A percentile compares a stretch with the other conserved stretches of the same genome.
Evolutionary conservation across 768 basidiomycete genomes (phyloP).

Genomic region (Hericium erinaceus): DNA sequence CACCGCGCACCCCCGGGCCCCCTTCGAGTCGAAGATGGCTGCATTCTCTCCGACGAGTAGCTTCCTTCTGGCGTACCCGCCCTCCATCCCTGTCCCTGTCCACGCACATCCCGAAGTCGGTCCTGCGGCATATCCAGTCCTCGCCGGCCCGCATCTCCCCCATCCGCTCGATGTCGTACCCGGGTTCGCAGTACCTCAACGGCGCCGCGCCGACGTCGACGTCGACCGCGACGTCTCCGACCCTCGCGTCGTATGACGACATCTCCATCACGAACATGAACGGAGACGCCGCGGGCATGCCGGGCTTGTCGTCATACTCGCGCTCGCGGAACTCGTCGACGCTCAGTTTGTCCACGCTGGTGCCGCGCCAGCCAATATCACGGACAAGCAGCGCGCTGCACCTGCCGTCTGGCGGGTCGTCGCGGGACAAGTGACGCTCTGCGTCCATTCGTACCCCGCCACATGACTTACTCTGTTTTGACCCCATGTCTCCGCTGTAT

Average conservation of each 20-base stretch:
- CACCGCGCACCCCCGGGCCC: constrained; percentile 1
- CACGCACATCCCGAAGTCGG: constrained; percentile 8
- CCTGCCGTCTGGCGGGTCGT: constrained; percentile 1
- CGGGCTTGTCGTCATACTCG: constrained; percentile 29
- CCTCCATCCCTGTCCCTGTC: constrained; percentile 3
- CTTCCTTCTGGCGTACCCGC: constrained; percentile 8
- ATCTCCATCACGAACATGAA: constrained; percentile 2
- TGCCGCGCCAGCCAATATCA: constrained; percentile 35
- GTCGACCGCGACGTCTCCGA: constrained; percentile 9
- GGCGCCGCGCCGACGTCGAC: background rate
- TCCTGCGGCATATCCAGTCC: constrained; percentile 16
- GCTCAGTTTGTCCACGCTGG: constrained; percentile 47
- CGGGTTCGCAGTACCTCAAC: constrained; percentile 6
- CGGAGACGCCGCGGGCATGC: constrained; percentile 8
- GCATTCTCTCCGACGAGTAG: constrained; percentile 4
- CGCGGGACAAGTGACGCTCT: background rate
- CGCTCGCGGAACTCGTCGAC: constrained; percentile 64
- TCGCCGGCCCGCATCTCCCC: constrained; percentile 1
- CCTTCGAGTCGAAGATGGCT: constrained; percentile 1
- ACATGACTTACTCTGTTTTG: constrained; percentile 5
- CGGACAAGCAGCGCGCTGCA: constrained; percentile 24
- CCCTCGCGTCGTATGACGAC: constrained; percentile 9
- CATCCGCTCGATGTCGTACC: background rate
- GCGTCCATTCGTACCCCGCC: background rate
- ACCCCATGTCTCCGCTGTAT: background rate